A percentile compares a stretch with the other conserved stretches of the same genome.
These are phyloP conservation scores for Noccaea bulbosa DNA, from an alignment of 345 rosid genomes.

Conservation along the genomic window DNA sequence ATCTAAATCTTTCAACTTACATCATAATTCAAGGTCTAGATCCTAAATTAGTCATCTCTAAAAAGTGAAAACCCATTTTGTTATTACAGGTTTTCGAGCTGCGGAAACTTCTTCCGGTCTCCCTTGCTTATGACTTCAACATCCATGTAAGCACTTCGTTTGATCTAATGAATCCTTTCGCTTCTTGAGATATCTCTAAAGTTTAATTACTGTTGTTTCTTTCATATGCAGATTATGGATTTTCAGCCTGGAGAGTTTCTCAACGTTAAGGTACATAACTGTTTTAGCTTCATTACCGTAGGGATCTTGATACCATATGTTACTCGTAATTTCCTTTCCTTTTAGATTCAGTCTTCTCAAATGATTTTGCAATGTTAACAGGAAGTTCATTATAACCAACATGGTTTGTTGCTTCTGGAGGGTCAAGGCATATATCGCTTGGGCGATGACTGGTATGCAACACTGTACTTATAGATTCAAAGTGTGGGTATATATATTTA, in stretches of 20 bases:
- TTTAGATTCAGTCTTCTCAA: neutral
- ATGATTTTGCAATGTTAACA: constrained; percentile 41
- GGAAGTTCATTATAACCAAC: constrained; percentile 97
- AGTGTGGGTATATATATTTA: neutral
- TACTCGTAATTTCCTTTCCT: neutral
- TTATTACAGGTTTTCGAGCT: constrained; percentile 74
- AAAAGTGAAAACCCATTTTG: neutral
- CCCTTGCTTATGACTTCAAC: constrained; percentile 78
- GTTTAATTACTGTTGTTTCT: constrained; percentile 30
- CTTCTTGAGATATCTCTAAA: constrained; percentile 30
- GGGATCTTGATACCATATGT: neutral
- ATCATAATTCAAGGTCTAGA: neutral
- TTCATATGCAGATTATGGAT: constrained; percentile 75
- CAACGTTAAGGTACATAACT: constrained; percentile 69
- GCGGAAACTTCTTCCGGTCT: constrained; percentile 80
- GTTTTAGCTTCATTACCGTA: neutral
- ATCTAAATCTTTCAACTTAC: neutral
- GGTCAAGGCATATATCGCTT: constrained; percentile 91
- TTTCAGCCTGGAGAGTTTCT: constrained; percentile 95
- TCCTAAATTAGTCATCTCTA: constrained; percentile 4
- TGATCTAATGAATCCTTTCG: constrained; percentile 21
- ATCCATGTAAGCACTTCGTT: constrained; percentile 67
- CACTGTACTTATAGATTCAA: constrained; percentile 8
- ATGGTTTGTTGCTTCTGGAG: constrained; percentile 89
- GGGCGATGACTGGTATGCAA: constrained; percentile 78